A percentile compares a stretch with the other conserved stretches of the same genome.
Conservation (phyloP, 2,329 filamentous ascomycete genomes). For the Cladosporium sp. region DNA sequence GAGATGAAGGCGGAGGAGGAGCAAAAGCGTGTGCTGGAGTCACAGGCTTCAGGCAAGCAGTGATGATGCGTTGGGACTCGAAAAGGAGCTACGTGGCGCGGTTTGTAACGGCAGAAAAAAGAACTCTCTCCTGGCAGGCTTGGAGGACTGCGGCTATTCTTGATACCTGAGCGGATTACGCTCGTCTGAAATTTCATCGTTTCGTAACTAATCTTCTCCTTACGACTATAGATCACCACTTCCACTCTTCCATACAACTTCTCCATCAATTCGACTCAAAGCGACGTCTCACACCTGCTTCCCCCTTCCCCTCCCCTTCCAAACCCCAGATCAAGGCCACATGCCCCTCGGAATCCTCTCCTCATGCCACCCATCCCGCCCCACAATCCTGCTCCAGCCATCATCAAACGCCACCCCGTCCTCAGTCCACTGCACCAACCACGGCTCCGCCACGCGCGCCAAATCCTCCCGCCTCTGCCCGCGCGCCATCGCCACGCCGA, state of each 20-base stretch:
- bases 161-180: not conserved
- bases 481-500: conserved; percentile 43
- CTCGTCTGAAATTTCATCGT: not conserved
- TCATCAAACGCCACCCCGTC: conserved; percentile 23
- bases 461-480: conserved; percentile 25
- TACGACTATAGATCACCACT: too few species aligned
- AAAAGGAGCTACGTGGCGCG: not conserved
- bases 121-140: not conserved
- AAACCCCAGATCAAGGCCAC: conserved; percentile 20
- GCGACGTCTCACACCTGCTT: too few species aligned
- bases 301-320: too few species aligned
- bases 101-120: not conserved
- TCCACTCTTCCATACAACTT: too few species aligned
- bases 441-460: conserved; percentile 21
- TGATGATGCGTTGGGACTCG: not conserved
- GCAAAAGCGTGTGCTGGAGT: conserved; percentile 23
- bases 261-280: too few species aligned
- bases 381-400: conserved; percentile 24
- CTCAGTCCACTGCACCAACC: conserved; percentile 20
- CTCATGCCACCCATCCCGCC: conserved; percentile 22
- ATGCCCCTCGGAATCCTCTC: conserved; percentile 22
- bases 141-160: not conserved
- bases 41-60: conserved; percentile 2
- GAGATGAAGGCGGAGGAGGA: conserved; percentile 87
- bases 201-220: too few species aligned